Conservation (phyloP, 345 rosid genomes). For the Euphorbia tirucalli region DNA sequence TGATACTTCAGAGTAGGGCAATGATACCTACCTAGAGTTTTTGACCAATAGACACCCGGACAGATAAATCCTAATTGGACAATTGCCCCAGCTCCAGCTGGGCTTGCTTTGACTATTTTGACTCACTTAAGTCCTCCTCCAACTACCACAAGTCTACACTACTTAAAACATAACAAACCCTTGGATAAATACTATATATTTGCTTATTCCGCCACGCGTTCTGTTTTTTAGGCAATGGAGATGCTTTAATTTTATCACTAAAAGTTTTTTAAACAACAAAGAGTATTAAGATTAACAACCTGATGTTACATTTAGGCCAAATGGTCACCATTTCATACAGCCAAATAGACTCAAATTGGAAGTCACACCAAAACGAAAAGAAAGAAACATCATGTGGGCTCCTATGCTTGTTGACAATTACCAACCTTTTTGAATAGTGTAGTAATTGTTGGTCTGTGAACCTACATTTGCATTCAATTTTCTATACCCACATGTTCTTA, state of each 20-base stretch:
- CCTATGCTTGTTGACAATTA: slow-evolving; percentile 25
- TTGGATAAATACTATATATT: not conserved
- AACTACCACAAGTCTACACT: not conserved
- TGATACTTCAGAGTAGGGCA: not conserved
- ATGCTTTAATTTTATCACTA: too few relatives aligned
- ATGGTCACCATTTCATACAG: not conserved
- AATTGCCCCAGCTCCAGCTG: slow-evolving; percentile 7
- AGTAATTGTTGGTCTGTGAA: not conserved
- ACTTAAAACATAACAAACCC: not conserved
- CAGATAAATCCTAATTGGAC: not conserved
- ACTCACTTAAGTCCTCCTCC: not conserved
- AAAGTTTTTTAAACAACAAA: not conserved
- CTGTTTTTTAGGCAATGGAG: too few relatives aligned
- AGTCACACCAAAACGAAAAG: not conserved
- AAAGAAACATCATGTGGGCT: not conserved
- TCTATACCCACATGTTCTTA: not conserved
- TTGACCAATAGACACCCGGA: not conserved
- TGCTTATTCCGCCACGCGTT: not conserved
- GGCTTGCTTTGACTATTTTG: slow-evolving; percentile 11
- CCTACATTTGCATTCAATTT: not conserved
- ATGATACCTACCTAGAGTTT: slow-evolving; percentile 1
- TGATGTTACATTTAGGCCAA: not conserved
- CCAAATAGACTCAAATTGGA: not conserved
- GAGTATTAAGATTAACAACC: not conserved
- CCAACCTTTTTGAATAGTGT: slow-evolving; percentile 13